Evolutionary conservation across 345 rosid species (phyloP), one percentile per base, ranked within the genome.

Genomic region (Kandelia obovata): DNA sequence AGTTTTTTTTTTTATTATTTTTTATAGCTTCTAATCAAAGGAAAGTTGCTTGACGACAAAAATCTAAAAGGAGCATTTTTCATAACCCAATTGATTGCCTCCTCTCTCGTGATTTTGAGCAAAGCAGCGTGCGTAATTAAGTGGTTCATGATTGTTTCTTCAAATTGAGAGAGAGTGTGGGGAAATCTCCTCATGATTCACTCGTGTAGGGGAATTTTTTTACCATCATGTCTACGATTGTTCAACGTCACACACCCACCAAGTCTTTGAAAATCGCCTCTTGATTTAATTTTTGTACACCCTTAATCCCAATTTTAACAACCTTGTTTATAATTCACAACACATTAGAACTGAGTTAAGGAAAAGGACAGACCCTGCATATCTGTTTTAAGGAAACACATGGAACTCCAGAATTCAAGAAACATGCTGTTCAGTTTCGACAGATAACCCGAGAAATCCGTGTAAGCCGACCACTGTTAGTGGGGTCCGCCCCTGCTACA

Each of bases 21-120:
- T 5, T 31, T 31, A 62, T 74, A 75, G 75, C 81, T 77, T 76
- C 69, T 71, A 34, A 71, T 73, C 66, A 70, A 80, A 76, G 83
- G 30, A 51, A 73, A 75, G 65, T 51, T 58, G 17, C 46, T 59
- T 25, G 56, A 43, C 60, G 60, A 55, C 57, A 34, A 62, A 27
- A 26, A 57, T 53, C 20, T 21, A 0, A 47, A 39, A 6, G 1
- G 19, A 51, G 35, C 2, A 63, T 55, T 69, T 67, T 57, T 68
- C 65, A 32, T 65, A 68, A 68, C 73, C 34, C 31, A 56, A 64
- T 70, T 60, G 67, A 68, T 76, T 76, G 72, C 67, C 75, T 56
- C 67, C 75, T 56, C 21, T 69, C 60, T 71, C 9, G 58, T 49
- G 64, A 75, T 32, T 53, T 7, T 53, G 53, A 27, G 67, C 62